A percentile compares a stretch with the other conserved stretches of the same genome.
These are phyloP conservation scores for Primulina eburnea DNA, from an alignment of 257 asterid genomes.

Conservation along the genomic window DNA sequence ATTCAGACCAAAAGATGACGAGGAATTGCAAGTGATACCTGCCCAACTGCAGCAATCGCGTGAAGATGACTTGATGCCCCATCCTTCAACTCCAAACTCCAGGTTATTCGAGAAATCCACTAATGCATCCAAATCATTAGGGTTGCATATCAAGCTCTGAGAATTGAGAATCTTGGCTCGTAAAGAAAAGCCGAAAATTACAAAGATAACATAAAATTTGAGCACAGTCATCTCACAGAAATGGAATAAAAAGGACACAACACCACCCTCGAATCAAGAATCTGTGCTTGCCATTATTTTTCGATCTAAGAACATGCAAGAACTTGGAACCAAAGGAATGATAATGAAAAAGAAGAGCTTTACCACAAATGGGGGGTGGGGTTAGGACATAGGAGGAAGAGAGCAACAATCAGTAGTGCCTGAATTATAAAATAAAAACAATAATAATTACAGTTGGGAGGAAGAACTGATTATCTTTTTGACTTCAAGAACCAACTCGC, in stretches of 20 bases:
- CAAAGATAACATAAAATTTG: slow-evolving; percentile 29
- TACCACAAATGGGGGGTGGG: neutral
- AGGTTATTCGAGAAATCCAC: slow-evolving; percentile 39
- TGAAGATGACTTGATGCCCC: slow-evolving; percentile 46
- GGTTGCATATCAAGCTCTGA: slow-evolving; percentile 52
- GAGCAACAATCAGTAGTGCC: neutral
- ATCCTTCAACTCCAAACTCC: slow-evolving; percentile 40
- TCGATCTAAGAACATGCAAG: slow-evolving; percentile 3
- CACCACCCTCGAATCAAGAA: slow-evolving; percentile 23
- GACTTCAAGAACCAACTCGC: slow-evolving; percentile 20
- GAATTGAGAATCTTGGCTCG: slow-evolving; percentile 32
- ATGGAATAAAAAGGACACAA: neutral
- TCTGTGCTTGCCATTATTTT: slow-evolving; percentile 9
- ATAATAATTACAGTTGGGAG: neutral
- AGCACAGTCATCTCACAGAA: slow-evolving; percentile 36
- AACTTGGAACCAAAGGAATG: neutral
- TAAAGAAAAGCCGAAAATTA: slow-evolving; percentile 26
- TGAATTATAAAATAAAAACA: neutral
- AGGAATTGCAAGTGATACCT: slow-evolving; percentile 55
- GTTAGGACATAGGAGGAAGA: neutral
- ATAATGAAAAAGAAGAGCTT: neutral
- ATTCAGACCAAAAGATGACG: slow-evolving; percentile 30
- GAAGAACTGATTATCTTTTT: slow-evolving; percentile 21
- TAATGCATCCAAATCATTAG: slow-evolving; percentile 47
- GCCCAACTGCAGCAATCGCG: slow-evolving; percentile 61